These are phyloP conservation scores for Malus sieversii DNA, from an alignment of 306 rosid genomes.

Conservation along the genomic window DNA sequence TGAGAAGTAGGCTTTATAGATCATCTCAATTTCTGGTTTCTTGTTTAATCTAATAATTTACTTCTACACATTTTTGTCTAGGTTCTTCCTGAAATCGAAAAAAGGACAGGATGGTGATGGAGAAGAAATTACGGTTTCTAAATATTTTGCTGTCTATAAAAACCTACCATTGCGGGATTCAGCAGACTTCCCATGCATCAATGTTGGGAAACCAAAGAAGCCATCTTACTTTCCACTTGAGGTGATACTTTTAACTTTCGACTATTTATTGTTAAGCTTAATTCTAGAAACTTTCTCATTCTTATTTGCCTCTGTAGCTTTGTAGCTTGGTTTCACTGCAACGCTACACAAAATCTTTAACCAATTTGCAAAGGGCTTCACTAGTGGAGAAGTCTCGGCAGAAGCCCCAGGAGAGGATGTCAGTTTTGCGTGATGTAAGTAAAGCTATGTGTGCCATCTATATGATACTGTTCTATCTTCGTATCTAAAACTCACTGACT, in stretches of 20 bases:
- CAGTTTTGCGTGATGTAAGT: conserved; percentile 22
- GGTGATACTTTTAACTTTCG: conserved; percentile 4
- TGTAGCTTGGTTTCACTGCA: conserved; percentile 39
- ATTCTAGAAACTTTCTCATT: background rate
- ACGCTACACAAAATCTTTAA: conserved; percentile 38
- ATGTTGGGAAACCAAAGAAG: conserved; percentile 40
- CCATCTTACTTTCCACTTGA: conserved; percentile 37
- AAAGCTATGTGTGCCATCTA: background rate
- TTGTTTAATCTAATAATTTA: background rate
- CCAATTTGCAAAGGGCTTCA: conserved; percentile 36
- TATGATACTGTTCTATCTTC: background rate
- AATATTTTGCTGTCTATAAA: conserved; percentile 18
- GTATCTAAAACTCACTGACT: background rate
- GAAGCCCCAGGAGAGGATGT: conserved; percentile 28
- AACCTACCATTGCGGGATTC: conserved; percentile 9
- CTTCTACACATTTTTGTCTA: conserved; percentile 9
- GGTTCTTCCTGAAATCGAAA: conserved; percentile 1
- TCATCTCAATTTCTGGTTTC: background rate
- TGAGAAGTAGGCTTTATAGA: background rate
- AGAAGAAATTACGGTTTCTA: conserved; percentile 33
- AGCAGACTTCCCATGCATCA: conserved; percentile 44
- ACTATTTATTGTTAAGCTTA: background rate
- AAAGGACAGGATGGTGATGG: conserved; percentile 21
- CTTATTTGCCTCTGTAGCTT: conserved; percentile 19
- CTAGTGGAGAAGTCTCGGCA: conserved; percentile 38